A percentile compares a stretch with the other conserved stretches of the same genome.
phyloP scores from a whole-genome alignment of 2,329 filamentous ascomycete species.

The Penicillium brevicompactum region DNA sequence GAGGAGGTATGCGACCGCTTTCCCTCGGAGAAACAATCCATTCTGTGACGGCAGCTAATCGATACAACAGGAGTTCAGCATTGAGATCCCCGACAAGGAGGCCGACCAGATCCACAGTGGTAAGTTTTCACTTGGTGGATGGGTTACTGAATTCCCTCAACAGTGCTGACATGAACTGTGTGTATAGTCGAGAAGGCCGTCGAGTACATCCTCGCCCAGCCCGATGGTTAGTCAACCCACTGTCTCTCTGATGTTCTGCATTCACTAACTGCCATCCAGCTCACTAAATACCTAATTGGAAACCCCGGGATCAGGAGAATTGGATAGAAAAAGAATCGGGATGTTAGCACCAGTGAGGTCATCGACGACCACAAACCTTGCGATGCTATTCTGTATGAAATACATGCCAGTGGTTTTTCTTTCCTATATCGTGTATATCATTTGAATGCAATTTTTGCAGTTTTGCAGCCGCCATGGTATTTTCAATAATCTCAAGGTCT shows the following conservation, averaged over 20 bases:
- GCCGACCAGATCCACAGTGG: conserved; percentile 91
- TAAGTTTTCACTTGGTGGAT: conserved; percentile 52
- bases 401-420: conserved; percentile 39
- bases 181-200: conserved; percentile 84
- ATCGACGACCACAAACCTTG: conserved; percentile 33
- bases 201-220: conserved; percentile 89
- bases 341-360: conserved; percentile 31
- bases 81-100: conserved; percentile 98
- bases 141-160: neutral
- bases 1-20: conserved; percentile 71
- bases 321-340: conserved; percentile 40
- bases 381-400: conserved; percentile 38
- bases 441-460: conserved; percentile 35
- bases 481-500: neutral
- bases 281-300: conserved; percentile 40
- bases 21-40: conserved; percentile 12
- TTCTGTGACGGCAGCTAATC: conserved; percentile 18
- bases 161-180: conserved; percentile 17
- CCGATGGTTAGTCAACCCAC: conserved; percentile 71
- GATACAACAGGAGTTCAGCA: conserved; percentile 70
- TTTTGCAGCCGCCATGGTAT: conserved; percentile 26
- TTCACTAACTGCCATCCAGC: conserved; percentile 30
- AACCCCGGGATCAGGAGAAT: conserved; percentile 20
- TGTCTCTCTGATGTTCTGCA: neutral
- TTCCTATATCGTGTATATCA: conserved; percentile 47